Evolutionary conservation across 345 rosid species (phyloP), one percentile per base, ranked within the genome.

Genomic region (Physaria fendleri): DNA sequence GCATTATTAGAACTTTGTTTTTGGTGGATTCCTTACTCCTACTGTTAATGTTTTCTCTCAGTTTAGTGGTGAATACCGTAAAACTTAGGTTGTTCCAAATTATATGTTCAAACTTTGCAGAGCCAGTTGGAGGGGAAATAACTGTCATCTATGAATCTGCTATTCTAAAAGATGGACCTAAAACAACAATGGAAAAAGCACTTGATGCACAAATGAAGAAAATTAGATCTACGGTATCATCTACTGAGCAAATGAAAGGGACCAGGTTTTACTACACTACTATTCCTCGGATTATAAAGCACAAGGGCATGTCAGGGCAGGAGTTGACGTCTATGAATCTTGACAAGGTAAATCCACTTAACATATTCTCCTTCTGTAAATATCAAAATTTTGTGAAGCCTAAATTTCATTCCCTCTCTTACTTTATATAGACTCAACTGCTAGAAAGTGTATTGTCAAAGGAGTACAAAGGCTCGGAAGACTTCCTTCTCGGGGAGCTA

Each of bases 41-140:
- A 22, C 2, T 45, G 51, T 12, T 28, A 12, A 21, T 4, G 21
- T 27, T 45, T 29, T 21, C 39, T 1, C 24, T 46, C 16, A 7
- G 25, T 70, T 5, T 37, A 39, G 59, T 54, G 3, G 37, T 24
- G 42, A 45, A 15, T 29, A 47, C 33, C 41, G 45, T 32, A 40
- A 49, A 45, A 15, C 4, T 34, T 9, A 2, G 4, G 3, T 2
- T 52, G 18, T 20, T 68, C 40, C 20, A 37, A 60, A 5, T 7
- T 40, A 5, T 58, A 11, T 33, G 35, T 32, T 37, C 40, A 4
- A 4, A 57, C 21, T 61, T 56, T 56, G 45, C 84, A 92, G 98
- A 86, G 69, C 97, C 98, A 20, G 74, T 92, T 69, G 97, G 95
- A 65, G 97, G 97, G 59, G 94, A 86, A 66, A 88, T 92, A 57